These are phyloP conservation scores for Anaeromyces robustus DNA, from an alignment of 192 early-diverging fungal genomes.

Conservation along the genomic window DNA sequence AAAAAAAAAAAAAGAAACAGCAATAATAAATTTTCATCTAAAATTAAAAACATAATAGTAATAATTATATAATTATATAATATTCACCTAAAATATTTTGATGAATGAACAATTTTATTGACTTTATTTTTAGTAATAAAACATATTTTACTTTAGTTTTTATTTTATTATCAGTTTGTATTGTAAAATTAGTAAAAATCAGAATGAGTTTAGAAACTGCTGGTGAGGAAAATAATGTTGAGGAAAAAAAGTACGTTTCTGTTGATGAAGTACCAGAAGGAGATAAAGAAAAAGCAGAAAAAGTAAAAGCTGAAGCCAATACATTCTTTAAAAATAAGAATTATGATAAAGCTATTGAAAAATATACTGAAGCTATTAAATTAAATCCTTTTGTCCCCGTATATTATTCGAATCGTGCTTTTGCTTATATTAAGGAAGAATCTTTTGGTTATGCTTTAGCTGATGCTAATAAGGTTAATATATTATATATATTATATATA, in stretches of 20 bases:
- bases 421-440: slow-evolving; percentile 15
- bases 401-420: slow-evolving; percentile 84
- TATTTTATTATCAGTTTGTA: neutral
- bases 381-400: slow-evolving; percentile 66
- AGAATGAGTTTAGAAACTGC: neutral
- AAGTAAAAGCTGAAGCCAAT: slow-evolving; percentile 55
- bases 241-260: neutral
- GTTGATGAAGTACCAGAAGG: slow-evolving; percentile 16
- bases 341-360: slow-evolving; percentile 75
- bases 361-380: slow-evolving; percentile 79
- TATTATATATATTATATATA: no score
- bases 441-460: slow-evolving; percentile 2
- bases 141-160: neutral
- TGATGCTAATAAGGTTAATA: neutral
- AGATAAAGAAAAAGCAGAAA: slow-evolving; percentile 18
- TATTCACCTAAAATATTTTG: neutral
- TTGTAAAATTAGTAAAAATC: neutral
- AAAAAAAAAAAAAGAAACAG: no score
- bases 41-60: no score
- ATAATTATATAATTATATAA: no score
- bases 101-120: neutral
- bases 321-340: slow-evolving; percentile 46
- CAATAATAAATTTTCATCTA: no score
- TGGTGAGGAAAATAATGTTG: neutral
- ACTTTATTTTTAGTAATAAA: neutral